Base-by-base conservation (phyloP, 2,329 filamentous ascomycete genomes). In the Cylindrodendrum hubeiense region DNA sequence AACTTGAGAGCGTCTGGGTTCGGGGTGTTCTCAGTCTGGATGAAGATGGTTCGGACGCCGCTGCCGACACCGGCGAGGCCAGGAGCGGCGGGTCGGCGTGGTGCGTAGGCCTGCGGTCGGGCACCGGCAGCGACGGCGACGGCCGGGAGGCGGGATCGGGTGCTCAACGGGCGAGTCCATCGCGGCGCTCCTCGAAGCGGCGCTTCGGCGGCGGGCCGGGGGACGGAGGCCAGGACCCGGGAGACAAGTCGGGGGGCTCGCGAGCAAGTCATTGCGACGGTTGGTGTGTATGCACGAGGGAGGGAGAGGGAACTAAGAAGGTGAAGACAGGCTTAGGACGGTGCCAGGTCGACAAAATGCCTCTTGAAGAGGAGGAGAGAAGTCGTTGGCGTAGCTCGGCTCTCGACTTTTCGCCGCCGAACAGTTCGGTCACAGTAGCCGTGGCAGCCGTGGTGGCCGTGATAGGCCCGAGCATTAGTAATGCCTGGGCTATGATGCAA, bases 1-100 rank as follows among this genome's bases (percentile, higher is more conserved):
- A 99, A 99, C 83, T 99, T 99, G 76, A 98, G 87, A 34, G 94
- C 95, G 83, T 98, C 94, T n/a, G 90, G 86, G 81, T 99, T 99
- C 26, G 96, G 96, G 1, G 96, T 99, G 70, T 87, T 89, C 78
- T 98, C 95, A 5, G 95, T 98, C 82, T 99, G 96, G 77, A 99
- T 99, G 84, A 98, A 99, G 80, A 99, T 97, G 24, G 90, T 94
- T 69, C 95, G 91, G 65, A 78, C 79, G 53, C 82, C 82, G 58
- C 75, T 75, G 30, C 78, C 74, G 54, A 75, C 69, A 46, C 74
- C 59, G 65, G 71, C 68, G 44, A 76, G 67, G 51, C 70, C 63
- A 13, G 75, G 71, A 26, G 61, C 60, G 17, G 66, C 39, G 15
- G 55, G 65, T 22, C 43, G 59, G 49, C 68, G 55, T 58, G 65